These are phyloP conservation scores for Trichosporon sp. DNA, from an alignment of 1,284 basidiomycete species.

Conservation along the genomic window DNA sequence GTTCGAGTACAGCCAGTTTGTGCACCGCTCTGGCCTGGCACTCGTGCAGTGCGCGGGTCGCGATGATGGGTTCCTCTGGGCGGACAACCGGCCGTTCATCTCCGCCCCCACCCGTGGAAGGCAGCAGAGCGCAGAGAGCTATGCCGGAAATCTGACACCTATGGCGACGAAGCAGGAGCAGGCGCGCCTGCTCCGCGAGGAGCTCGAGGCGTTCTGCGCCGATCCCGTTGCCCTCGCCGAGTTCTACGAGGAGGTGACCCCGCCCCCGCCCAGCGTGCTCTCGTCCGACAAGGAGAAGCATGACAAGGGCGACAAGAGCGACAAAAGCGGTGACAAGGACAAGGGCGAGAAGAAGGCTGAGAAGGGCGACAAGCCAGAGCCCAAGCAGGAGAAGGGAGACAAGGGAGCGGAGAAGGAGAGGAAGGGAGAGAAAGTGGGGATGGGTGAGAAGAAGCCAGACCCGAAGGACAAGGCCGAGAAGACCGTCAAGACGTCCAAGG, in stretches of 20 bases:
- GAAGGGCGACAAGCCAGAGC: constrained; percentile 11
- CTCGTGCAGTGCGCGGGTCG: constrained; percentile 84
- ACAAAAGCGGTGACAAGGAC: constrained; percentile 6
- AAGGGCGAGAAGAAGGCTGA: constrained; percentile 25
- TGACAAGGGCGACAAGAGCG: constrained; percentile 25
- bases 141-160: constrained; percentile 33
- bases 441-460: constrained; percentile 9
- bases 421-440: constrained; percentile 15
- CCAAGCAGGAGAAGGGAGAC: constrained; percentile 16
- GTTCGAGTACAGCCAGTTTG: constrained; percentile 82
- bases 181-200: constrained; percentile 57
- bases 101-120: constrained; percentile 44
- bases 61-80: constrained; percentile 75
- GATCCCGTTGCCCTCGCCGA: constrained; percentile 62
- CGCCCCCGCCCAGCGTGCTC: constrained; percentile 37
- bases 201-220: constrained; percentile 69
- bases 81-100: constrained; percentile 73
- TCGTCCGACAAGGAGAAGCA: constrained; percentile 16
- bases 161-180: constrained; percentile 47
- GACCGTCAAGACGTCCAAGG: neutral
- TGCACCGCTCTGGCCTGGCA: constrained; percentile 81
- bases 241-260: constrained; percentile 75
- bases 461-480: constrained; percentile 8
- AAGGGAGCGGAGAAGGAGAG: constrained; percentile 20
- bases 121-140: constrained; percentile 27